A percentile compares a stretch with the other conserved stretches of the same genome.
Conservation (phyloP, 2,329 filamentous ascomycete genomes). For the Stagonosporopsis rhizophila region DNA sequence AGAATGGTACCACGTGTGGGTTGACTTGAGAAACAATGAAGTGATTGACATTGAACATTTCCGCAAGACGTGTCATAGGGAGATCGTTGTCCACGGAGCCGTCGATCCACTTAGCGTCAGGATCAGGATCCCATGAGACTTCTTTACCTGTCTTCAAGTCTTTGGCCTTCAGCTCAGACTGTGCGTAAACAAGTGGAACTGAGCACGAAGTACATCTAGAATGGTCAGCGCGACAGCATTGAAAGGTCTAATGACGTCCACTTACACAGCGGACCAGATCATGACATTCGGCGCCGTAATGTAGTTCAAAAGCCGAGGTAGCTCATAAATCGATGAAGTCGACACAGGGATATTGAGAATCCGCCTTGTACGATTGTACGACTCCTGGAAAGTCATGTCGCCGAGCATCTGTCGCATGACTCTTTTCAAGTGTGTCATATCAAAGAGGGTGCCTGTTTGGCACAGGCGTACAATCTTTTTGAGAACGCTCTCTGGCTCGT, state of each 20-base stretch:
- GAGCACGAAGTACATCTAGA: constrained; percentile 85
- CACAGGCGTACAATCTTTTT: constrained; percentile 75
- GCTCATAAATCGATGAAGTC: constrained; percentile 83
- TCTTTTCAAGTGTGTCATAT: constrained; percentile 79
- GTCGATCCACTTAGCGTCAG: constrained; percentile 83
- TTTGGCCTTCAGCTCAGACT: constrained; percentile 81
- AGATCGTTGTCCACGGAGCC: constrained; percentile 94
- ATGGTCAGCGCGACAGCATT: constrained; percentile 22
- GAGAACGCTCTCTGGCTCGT: constrained; percentile 67
- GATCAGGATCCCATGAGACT: constrained; percentile 83
- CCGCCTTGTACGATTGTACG: constrained; percentile 90
- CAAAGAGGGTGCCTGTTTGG: constrained; percentile 83
- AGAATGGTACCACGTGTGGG: constrained; percentile 87
- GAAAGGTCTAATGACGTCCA: constrained; percentile 19
- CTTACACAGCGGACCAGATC: constrained; percentile 89
- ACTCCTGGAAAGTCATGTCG: constrained; percentile 93
- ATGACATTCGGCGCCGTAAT: constrained; percentile 92
- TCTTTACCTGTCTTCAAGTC: constrained; percentile 80
- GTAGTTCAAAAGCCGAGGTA: constrained; percentile 88
- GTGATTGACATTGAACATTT: constrained; percentile 98
- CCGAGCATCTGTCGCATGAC: constrained; percentile 84
- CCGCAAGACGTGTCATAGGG: constrained; percentile 85
- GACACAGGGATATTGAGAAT: constrained; percentile 96
- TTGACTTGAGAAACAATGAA: constrained; percentile 98
- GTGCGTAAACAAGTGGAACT: constrained; percentile 83